phyloP scores from a whole-genome alignment of 78 protist species.

The Dictyostelium brefeldianum region DNA sequence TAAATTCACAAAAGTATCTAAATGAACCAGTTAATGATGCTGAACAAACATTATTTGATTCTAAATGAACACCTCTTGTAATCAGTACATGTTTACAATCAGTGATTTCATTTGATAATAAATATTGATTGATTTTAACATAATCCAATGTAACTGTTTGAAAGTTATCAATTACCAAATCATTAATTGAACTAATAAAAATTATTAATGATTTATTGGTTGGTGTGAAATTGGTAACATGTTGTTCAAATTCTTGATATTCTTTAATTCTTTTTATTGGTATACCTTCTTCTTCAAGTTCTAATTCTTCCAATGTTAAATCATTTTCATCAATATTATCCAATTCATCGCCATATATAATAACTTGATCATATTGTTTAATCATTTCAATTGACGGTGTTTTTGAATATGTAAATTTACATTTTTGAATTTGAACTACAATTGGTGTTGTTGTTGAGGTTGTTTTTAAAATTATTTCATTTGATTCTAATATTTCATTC shows the following conservation, averaged over 20 bases:
- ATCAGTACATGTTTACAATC: constrained; percentile 13
- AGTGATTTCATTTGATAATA: background rate
- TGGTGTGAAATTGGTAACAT: background rate
- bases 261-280: background rate
- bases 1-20: constrained; percentile 4
- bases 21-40: constrained; percentile 1
- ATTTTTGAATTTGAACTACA: background rate
- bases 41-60: background rate
- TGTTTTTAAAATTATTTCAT: background rate
- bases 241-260: background rate
- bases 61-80: background rate
- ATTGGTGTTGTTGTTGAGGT: background rate
- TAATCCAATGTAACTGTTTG: background rate
- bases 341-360: background rate
- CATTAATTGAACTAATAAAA: background rate
- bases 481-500: background rate
- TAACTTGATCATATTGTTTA: background rate
- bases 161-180: background rate
- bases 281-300: background rate
- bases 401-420: too few relatives aligned
- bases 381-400: background rate
- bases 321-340: background rate
- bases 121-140: constrained; percentile 14
- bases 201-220: background rate
- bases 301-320: background rate